Evolutionary conservation across 192 early-diverging fungal species (phyloP).

Genomic region (Mortierella hygrophila): DNA sequence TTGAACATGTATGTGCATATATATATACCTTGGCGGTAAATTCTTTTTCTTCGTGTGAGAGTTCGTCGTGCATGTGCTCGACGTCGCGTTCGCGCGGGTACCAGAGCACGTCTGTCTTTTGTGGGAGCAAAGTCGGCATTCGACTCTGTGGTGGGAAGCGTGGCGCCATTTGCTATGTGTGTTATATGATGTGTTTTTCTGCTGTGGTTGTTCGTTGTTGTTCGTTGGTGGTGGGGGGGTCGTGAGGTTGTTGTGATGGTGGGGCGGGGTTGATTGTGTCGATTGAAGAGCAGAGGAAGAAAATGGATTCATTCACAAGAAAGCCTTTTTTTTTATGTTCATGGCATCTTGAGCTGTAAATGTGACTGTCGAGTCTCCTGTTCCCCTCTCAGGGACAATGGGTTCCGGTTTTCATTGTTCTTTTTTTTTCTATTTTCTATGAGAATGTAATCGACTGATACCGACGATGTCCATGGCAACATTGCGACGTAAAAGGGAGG

Average conservation of each 20-base stretch:
- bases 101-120: conserved; percentile 35
- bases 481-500: background rate
- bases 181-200: background rate
- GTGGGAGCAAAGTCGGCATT: conserved; percentile 41
- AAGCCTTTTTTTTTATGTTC: too few relatives aligned
- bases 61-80: conserved; percentile 33
- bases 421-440: background rate
- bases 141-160: conserved; percentile 44
- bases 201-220: background rate
- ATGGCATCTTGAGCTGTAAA: too few relatives aligned
- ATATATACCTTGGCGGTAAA: conserved; percentile 8
- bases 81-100: conserved; percentile 27
- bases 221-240: background rate
- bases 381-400: too few relatives aligned
- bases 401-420: too few relatives aligned
- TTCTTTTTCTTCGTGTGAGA: conserved; percentile 19
- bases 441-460: background rate
- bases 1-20: background rate
- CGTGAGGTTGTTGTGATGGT: background rate
- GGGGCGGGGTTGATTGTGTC: background rate
- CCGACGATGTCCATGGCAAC: background rate
- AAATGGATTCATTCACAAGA: background rate
- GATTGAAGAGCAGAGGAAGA: background rate
- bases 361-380: too few relatives aligned
- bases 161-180: conserved; percentile 14